phyloP scores from a whole-genome alignment of 805 yeast genomes.

The Kluyveromyces starmeri region DNA sequence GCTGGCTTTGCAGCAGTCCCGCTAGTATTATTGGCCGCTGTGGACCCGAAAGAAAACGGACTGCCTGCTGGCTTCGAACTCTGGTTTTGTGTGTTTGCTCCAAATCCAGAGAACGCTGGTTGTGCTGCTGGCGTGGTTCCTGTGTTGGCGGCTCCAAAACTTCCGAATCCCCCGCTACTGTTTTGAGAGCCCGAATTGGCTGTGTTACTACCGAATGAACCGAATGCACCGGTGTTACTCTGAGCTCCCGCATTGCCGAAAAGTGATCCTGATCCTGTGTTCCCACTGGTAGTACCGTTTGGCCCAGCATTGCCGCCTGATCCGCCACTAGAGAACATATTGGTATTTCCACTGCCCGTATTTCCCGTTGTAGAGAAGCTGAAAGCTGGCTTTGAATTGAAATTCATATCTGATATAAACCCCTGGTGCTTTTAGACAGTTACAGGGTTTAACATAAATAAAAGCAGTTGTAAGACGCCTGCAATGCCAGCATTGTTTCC shows the following conservation, averaged over 20 bases:
- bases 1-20: background rate
- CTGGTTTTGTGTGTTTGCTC: background rate
- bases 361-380: constrained; percentile 1
- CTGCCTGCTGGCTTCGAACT: constrained; percentile 1
- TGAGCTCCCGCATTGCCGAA: constrained; percentile 7
- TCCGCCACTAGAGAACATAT: background rate
- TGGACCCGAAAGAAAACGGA: constrained; percentile 8
- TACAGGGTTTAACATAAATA: too few relatives aligned
- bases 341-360: background rate
- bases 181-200: too few relatives aligned
- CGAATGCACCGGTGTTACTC: background rate
- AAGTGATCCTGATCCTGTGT: constrained; percentile 3
- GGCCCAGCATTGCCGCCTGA: constrained; percentile 3
- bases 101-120: background rate
- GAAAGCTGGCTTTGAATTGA: background rate
- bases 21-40: background rate
- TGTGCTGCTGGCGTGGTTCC: background rate
- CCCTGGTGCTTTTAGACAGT: too few relatives aligned
- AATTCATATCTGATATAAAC: background rate
- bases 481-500: too few relatives aligned
- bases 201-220: background rate
- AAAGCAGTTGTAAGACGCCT: too few relatives aligned
- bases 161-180: background rate
- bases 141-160: background rate
- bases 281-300: constrained; percentile 2